Conservation (phyloP, 495 filamentous ascomycete genomes). For the Trichoderma virens region DNA sequence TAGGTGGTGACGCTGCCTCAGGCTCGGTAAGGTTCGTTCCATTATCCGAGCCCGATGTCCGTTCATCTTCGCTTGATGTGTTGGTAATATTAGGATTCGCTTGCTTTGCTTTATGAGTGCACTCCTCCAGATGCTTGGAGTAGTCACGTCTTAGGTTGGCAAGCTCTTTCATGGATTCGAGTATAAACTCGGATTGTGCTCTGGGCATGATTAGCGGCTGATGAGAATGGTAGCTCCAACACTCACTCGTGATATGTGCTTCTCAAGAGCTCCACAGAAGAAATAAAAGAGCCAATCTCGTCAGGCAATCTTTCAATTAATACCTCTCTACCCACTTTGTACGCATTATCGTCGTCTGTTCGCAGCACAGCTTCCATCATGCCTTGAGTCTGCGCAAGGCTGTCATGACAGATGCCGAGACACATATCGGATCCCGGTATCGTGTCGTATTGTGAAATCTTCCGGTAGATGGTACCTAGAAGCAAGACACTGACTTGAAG, state of each 20-base stretch:
- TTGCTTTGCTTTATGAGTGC: not conserved
- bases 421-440: not conserved
- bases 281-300: not conserved
- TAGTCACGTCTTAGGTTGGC: not conserved
- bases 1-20: not conserved
- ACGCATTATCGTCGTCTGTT: not conserved
- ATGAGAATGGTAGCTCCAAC: not conserved
- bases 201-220: not conserved
- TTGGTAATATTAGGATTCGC: not conserved
- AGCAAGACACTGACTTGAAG: not conserved
- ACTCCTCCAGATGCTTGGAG: not conserved
- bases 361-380: not conserved
- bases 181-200: not conserved
- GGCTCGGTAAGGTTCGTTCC: not conserved
- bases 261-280: conserved; percentile 2
- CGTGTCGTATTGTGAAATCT: not conserved
- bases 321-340: not conserved
- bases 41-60: not conserved
- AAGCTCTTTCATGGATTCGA: not conserved
- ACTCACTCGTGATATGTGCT: conserved; percentile 5
- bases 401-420: not conserved
- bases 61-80: not conserved
- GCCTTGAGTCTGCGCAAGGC: not conserved
- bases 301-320: conserved; percentile 1
- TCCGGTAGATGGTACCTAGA: not conserved